Evolutionary conservation across 108 stramenopile genomes (phyloP), one percentile per base, ranked within the genome.

Genomic region (Fragilariopsis cylindrus): DNA sequence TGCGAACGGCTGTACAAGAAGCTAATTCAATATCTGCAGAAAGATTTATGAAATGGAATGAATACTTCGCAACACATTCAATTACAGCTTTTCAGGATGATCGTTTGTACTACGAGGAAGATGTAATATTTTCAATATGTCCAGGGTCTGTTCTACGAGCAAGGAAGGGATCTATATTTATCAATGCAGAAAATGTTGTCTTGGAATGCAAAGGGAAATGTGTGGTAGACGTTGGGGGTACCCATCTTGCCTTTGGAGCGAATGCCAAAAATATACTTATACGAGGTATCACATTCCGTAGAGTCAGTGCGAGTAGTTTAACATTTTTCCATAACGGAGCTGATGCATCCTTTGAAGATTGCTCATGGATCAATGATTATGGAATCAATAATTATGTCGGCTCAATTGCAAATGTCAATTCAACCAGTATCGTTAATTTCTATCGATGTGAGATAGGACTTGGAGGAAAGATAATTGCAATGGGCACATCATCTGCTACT

Each of bases 171-270:
- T 75, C 88, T 7, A 87, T 92, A 15, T 91, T 83, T 77, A 82
- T 95, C 60, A 91, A 95, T 81, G 88, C 94, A 9, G 90, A 91
- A 67, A 91, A 95, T 57, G 73, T 92, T 40, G 77, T 81, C 30
- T 82, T 95, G 49, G 81, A 91, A 78, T 95, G 94, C 60, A 69
- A 81, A 6, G 73, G 54, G 39, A 15, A 44, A 15, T 95, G 91
- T 66, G 71, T 71, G 54, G 60, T 86, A 65, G 82, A 90, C 73
- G 81, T 87, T 30, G 70, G 76, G 2, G 89, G 88, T 2, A 90
- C 90, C 1, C 94, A 95, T 60, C 76, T 95, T 16, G 78, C 81
- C 57, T 95, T 95, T 80, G 94, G 94, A 9, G 91, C 90, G 8
- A 84, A 91, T 60, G 91, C 94, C 18, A 81, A 73, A 48, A 88